Percentiles rank a stretch among this genome's conserved stretches.
Evolutionary conservation across 495 filamentous ascomycete genomes (phyloP).

Genomic region (Pseudomonodictys pantanalensis): DNA sequence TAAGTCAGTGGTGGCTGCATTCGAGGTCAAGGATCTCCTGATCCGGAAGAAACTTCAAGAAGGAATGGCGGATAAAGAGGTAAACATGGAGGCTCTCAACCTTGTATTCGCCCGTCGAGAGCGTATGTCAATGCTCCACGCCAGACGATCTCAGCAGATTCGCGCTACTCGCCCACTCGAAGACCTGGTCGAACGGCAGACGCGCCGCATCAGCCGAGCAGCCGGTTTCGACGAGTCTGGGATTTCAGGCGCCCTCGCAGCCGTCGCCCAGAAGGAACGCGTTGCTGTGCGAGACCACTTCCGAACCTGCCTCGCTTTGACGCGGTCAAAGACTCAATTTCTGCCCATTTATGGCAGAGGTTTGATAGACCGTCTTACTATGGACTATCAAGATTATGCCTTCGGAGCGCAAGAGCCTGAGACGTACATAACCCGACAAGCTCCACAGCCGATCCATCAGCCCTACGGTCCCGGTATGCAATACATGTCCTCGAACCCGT

Average conservation of each 20-base stretch:
- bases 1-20: slow-evolving; percentile 75
- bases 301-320: slow-evolving; percentile 75
- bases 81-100: slow-evolving; percentile 77
- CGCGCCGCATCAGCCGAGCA: slow-evolving; percentile 48
- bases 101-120: slow-evolving; percentile 74
- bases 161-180: slow-evolving; percentile 39
- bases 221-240: slow-evolving; percentile 56
- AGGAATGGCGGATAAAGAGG: slow-evolving; percentile 60
- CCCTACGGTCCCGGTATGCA: neutral
- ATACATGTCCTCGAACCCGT: neutral
- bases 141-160: slow-evolving; percentile 42
- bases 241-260: slow-evolving; percentile 65
- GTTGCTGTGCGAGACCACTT: slow-evolving; percentile 74
- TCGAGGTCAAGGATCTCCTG: slow-evolving; percentile 69
- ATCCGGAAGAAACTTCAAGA: slow-evolving; percentile 65
- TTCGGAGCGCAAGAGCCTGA: slow-evolving; percentile 25
- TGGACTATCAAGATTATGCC: slow-evolving; percentile 56
- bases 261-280: slow-evolving; percentile 67
- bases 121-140: slow-evolving; percentile 41
- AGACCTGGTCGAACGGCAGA: slow-evolving; percentile 50
- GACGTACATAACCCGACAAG: neutral
- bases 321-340: slow-evolving; percentile 74
- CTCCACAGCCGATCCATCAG: neutral
- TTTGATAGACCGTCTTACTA: slow-evolving; percentile 66
- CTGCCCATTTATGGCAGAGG: slow-evolving; percentile 76